Conservation (phyloP, 805 yeast genomes). For the Yarrowia alimentaria region DNA sequence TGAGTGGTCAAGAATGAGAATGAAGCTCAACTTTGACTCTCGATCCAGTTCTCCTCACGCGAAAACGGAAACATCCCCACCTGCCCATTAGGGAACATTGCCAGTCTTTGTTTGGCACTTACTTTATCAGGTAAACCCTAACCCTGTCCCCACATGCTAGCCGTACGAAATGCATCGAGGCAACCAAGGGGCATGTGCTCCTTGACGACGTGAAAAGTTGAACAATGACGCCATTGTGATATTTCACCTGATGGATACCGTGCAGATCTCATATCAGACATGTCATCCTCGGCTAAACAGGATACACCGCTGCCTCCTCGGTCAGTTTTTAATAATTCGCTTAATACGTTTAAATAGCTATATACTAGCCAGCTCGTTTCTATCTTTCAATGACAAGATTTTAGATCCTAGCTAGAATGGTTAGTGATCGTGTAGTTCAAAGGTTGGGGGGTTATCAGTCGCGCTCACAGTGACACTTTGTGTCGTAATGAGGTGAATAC, state of each 20-base stretch:
- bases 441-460: not conserved
- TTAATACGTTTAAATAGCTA: constrained; percentile 19
- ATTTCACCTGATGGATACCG: no score
- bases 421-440: constrained; percentile 28
- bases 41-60: no score
- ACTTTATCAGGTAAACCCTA: not conserved
- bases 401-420: constrained; percentile 28
- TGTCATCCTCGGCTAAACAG: no score
- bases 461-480: not conserved
- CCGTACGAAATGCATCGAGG: not conserved
- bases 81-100: no score
- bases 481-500: constrained; percentile 27
- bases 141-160: constrained; percentile 17
- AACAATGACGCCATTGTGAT: constrained; percentile 9
- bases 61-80: no score
- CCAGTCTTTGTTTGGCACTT: constrained; percentile 12
- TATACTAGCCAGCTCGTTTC: constrained; percentile 21
- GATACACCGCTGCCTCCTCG: no score
- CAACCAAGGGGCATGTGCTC: constrained; percentile 4
- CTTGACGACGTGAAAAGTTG: constrained; percentile 6
- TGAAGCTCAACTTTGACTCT: no score
- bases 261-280: no score
- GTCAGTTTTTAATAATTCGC: not conserved
- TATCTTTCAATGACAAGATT: constrained; percentile 15
- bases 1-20: no score